A percentile compares a stretch with the other conserved stretches of the same genome.
These are phyloP conservation scores for Aspergillus pseudonomiae DNA, from an alignment of 2,329 filamentous ascomycete genomes.

Conservation along the genomic window DNA sequence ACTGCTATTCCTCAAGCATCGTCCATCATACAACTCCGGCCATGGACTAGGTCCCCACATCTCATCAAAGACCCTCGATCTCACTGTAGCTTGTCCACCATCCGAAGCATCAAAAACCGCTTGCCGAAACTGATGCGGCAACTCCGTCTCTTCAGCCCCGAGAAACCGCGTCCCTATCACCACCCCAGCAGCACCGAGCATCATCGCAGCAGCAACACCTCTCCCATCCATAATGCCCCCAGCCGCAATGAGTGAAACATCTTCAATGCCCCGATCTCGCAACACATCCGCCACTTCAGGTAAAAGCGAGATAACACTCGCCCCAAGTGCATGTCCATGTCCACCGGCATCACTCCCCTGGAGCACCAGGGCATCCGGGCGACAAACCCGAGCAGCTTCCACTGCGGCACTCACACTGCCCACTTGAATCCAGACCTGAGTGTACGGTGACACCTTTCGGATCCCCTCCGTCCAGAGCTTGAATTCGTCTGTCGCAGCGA, in stretches of 20 bases:
- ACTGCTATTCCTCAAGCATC: constrained; percentile 15
- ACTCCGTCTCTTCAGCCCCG: constrained; percentile 50
- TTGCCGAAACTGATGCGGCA: constrained; percentile 51
- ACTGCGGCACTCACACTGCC: constrained; percentile 14
- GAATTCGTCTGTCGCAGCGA: constrained; percentile 12
- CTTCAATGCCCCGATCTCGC: no score
- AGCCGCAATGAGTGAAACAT: constrained; percentile 41
- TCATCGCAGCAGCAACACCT: constrained; percentile 50
- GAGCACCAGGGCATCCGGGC: constrained; percentile 20
- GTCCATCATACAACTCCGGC: constrained; percentile 18
- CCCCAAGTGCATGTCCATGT: constrained; percentile 15
- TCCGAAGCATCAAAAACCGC: constrained; percentile 53
- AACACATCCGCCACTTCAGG: no score
- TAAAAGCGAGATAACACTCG: constrained; percentile 14
- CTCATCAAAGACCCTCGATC: constrained; percentile 21
- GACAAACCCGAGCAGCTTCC: constrained; percentile 12
- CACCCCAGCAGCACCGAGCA: constrained; percentile 55
- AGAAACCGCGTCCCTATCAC: constrained; percentile 66
- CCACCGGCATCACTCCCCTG: constrained; percentile 23
- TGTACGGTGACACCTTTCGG: constrained; percentile 9
- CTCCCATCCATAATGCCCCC: constrained; percentile 55
- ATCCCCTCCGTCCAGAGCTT: constrained; percentile 13
- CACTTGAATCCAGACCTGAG: background rate
- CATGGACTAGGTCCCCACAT: constrained; percentile 16
- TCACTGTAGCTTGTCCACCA: constrained; percentile 39